Base-by-base conservation (phyloP, 2,329 filamentous ascomycete genomes). In the Bipolaris cookei region DNA sequence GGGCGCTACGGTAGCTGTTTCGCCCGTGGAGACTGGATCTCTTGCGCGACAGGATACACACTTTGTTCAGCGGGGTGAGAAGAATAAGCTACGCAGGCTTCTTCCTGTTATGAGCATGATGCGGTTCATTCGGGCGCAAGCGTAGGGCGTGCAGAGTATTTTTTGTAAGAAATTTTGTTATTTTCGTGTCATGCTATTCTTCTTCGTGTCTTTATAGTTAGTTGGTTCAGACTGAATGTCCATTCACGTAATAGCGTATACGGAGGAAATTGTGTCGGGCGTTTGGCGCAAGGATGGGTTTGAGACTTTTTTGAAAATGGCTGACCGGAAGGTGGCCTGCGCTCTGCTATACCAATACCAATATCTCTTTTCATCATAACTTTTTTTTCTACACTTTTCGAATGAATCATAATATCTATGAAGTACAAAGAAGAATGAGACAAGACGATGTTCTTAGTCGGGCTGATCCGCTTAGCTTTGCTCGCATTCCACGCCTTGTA, bases 21-120 rank as follows among this genome's bases (percentile, higher is more conserved):
- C 58, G 10, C 58, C 63, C 8, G 42, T 65, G 25, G 53, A 54
- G 28, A 42, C 48, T 18, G 48, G 56, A n/a, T 41, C 45, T 7
- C 51, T 67, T 42, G 54, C 49, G 38, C 59, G 64, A 14, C 57
- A 67, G 47, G 65, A 68, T 45, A 64, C 61, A 2, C 54, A 67
- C 52, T 64, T 63, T 49, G 63, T 67, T 32, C 59, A 59, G 13
- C 57, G 54, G 5, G 45, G 41, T 6, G 59, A 70, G 57, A 64
- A 61, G 54, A 68, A 63, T 56, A 64, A 44, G 45, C 39, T 55
- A 47, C 62, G 56, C 34, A 59, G 54, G 53, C 42, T 66, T 25
- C 39, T 64, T 18, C 63, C 63, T 8, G 48, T 66, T 11, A 51
- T 59, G 30, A 55, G 51, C 1, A 53, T 61, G 42, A 51, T 63